Base-by-base conservation (phyloP, 208 protist species). In the Phytomonas serpens region DNA sequence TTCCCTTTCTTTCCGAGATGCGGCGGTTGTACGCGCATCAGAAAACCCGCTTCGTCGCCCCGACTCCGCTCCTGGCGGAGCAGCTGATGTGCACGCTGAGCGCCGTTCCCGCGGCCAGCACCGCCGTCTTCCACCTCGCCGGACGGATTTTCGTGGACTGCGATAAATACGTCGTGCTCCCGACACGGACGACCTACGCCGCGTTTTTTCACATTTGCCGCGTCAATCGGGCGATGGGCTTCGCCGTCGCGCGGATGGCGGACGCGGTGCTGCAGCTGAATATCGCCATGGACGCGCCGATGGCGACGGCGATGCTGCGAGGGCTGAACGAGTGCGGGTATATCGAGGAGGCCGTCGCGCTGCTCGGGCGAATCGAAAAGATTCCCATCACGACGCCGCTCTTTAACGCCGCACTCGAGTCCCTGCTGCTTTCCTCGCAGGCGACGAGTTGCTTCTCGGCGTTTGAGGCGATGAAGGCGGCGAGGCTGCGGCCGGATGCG, bases 351-450 rank as follows among this genome's bases (percentile, higher is more conserved):
- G 89, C 92, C 19, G 63, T 97, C 14, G 74, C 82, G 40, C 64
- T 97, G 61, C 74, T 97, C 27, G 78, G 76, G 6, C 81, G 85
- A 16, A 47, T 91, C 37, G 67, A 89, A 68, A 78, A 88, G 57
- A 80, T 97, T n/a, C 80, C 84, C 10, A 64, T 95, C 57, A 84
- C 89, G 30, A 84, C 82, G 16, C 81, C 84, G 31, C 70, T 97
- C 5, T 67, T 97, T 42, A 94, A 97, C 63, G 88, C 86, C 9
- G 83, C 85, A 7, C 70, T 97, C 34, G 92, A 97, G 74, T 85
- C 88, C 1, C 78, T 97, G 23, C 62, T 93, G 57, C 78, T 93
- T 23, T 93, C 89, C 1, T 30, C 76, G 37, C 80, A 97, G 57
- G 75, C 89, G 32, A 76, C 87, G 62, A 73, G 88, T 51, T 90